phyloP scores from a whole-genome alignment of 768 basidiomycete genomes.

The Hirschioporus abietinus region DNA sequence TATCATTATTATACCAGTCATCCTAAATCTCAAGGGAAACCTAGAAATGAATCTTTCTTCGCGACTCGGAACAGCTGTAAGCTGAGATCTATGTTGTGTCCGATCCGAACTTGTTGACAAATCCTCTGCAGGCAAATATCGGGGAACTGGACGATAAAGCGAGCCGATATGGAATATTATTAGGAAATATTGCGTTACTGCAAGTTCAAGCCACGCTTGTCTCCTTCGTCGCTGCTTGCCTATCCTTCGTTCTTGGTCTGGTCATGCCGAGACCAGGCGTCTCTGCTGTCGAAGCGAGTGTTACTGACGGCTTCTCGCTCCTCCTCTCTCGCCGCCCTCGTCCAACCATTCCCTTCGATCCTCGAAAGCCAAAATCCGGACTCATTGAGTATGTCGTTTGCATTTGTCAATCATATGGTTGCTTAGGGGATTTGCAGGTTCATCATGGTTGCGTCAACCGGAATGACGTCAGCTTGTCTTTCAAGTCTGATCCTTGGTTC shows the following conservation, averaged over 20 bases:
- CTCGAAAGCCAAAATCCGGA: conserved; percentile 31
- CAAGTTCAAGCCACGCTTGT: conserved; percentile 93
- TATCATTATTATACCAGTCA: conserved; percentile 92
- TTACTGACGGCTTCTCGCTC: conserved; percentile 6
- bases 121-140: conserved; percentile 54
- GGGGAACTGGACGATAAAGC: conserved; percentile 79
- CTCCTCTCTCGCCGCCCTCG: conserved; percentile 17
- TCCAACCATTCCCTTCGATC: conserved; percentile 20
- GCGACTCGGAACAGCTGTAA: conserved; percentile 80
- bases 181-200: conserved; percentile 79
- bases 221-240: conserved; percentile 76
- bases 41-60: conserved; percentile 99
- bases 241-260: conserved; percentile 69
- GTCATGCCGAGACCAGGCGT: conserved; percentile 38
- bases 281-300: conserved; percentile 15
- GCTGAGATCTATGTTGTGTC: conserved; percentile 5
- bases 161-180: conserved; percentile 57
- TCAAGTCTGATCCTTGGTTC: conserved; percentile 79
- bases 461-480: conserved; percentile 76
- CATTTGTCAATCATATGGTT: conserved; percentile 1
- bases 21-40: conserved; percentile 96
- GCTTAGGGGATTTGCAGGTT: conserved; percentile 40
- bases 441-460: conserved; percentile 67
- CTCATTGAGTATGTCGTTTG: conserved; percentile 30
- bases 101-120: neutral